Conservation (phyloP, 2,329 filamentous ascomycete species). For the Annulohypoxylon truncatum region DNA sequence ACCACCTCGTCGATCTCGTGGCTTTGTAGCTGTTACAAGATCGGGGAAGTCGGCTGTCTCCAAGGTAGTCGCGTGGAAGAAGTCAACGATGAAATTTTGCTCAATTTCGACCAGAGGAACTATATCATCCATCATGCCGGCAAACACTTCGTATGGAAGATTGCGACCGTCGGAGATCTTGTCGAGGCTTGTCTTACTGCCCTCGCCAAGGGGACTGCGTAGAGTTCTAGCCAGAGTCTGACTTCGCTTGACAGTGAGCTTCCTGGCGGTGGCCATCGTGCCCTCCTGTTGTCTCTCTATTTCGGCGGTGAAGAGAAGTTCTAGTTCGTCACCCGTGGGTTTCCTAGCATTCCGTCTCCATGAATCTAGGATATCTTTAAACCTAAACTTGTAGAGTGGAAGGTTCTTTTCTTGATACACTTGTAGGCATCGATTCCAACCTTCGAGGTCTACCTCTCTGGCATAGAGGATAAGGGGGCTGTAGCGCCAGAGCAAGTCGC, state of each 20-base stretch:
- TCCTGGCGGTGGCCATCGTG: slow-evolving; percentile 79
- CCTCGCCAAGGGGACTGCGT: slow-evolving; percentile 74
- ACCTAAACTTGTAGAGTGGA: slow-evolving; percentile 83
- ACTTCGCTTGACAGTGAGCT: slow-evolving; percentile 92
- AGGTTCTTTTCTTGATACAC: slow-evolving; percentile 83
- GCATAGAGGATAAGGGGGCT: slow-evolving; percentile 88
- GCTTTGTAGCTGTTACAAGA: slow-evolving; percentile 72
- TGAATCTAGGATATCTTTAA: slow-evolving; percentile 78
- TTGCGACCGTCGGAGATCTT: slow-evolving; percentile 73
- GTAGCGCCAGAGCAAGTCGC: slow-evolving; percentile 86
- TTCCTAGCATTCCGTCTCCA: slow-evolving; percentile 87
- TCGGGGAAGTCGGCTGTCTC: slow-evolving; percentile 87
- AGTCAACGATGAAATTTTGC: slow-evolving; percentile 96
- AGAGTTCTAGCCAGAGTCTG: slow-evolving; percentile 84
- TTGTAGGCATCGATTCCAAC: slow-evolving; percentile 83
- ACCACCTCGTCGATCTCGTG: slow-evolving; percentile 75
- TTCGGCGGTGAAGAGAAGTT: slow-evolving; percentile 88
- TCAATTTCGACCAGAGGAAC: slow-evolving; percentile 88
- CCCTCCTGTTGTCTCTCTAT: slow-evolving; percentile 86
- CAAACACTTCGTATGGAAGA: slow-evolving; percentile 84
- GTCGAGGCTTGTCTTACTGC: slow-evolving; percentile 62
- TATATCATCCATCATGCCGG: slow-evolving; percentile 82
- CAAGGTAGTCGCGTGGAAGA: slow-evolving; percentile 93
- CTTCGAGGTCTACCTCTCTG: slow-evolving; percentile 81
- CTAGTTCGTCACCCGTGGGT: slow-evolving; percentile 79